These are phyloP conservation scores for Carex parvula DNA, from an alignment of 176 grass and related monocot species.

Conservation along the genomic window DNA sequence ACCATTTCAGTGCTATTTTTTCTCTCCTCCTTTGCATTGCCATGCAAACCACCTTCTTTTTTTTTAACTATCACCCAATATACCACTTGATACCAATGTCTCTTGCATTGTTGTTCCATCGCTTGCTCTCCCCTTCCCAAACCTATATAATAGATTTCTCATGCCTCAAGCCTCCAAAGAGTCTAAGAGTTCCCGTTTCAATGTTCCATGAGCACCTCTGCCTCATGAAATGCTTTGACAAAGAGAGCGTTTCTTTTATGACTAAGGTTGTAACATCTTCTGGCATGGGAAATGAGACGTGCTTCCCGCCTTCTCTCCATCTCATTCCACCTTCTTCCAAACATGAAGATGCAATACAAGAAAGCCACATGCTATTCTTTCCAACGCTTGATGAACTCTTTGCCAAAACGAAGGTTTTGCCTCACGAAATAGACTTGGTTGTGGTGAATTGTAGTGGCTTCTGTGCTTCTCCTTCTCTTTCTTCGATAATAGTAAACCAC, in stretches of 20 bases:
- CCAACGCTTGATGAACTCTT: conserved; percentile 33
- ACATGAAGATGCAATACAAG: conserved; percentile 18
- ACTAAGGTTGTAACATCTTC: conserved; percentile 42
- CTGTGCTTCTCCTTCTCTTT: conserved; percentile 33
- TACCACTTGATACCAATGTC: conserved; percentile 37
- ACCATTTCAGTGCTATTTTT: not conserved
- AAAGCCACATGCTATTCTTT: conserved; percentile 33
- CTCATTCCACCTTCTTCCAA: conserved; percentile 42
- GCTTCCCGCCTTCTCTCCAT: conserved; percentile 53
- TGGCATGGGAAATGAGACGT: conserved; percentile 83
- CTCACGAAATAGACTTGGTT: conserved; percentile 17
- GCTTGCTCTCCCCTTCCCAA: not conserved
- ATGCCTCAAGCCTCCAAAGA: conserved; percentile 50
- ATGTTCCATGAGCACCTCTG: conserved; percentile 45
- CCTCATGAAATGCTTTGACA: conserved; percentile 63
- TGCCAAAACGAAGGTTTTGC: conserved; percentile 24
- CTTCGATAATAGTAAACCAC: conserved; percentile 32
- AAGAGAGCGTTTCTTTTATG: conserved; percentile 69
- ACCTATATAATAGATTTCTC: conserved; percentile 56
- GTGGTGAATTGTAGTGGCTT: conserved; percentile 40
- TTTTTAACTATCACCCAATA: not conserved
- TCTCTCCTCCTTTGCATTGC: conserved; percentile 32
- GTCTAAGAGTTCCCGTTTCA: conserved; percentile 38
- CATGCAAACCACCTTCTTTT: conserved; percentile 33
- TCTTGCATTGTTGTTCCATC: conserved; percentile 31